phyloP scores from a whole-genome alignment of 805 yeast species.

The Myxozyma geophila region DNA sequence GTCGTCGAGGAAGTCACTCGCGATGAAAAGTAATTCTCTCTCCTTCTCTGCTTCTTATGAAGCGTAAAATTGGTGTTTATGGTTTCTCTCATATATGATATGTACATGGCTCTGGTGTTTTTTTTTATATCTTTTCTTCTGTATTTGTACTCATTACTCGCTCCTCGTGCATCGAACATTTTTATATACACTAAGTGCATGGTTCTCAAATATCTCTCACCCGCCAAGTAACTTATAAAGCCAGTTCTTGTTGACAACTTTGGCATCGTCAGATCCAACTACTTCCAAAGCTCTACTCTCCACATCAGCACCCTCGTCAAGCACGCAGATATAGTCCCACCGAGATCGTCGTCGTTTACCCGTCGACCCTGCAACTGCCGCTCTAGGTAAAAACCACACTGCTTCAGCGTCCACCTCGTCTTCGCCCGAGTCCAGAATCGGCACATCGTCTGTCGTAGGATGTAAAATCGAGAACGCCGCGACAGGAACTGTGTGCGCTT shows the following conservation, averaged over 20 bases:
- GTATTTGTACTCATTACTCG: not conserved
- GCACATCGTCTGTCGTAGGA: not conserved
- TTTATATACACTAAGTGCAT: not conserved
- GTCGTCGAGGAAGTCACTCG: constrained; percentile 21
- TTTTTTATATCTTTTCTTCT: not conserved
- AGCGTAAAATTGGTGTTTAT: not conserved
- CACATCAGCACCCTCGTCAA: constrained; percentile 9
- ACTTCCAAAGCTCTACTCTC: not conserved
- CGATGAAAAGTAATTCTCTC: constrained; percentile 3
- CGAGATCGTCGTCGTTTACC: not conserved
- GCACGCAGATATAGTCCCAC: constrained; percentile 22
- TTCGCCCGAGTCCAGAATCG: not conserved
- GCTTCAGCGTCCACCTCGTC: not conserved
- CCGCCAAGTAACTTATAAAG: not conserved
- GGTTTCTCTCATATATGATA: not conserved
- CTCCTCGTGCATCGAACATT: not conserved
- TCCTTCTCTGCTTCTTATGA: not conserved
- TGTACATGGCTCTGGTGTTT: constrained; percentile 13
- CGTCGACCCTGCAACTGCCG: not conserved
- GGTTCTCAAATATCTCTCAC: too few relatives aligned
- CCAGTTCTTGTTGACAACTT: constrained; percentile 3
- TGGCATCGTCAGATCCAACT: not conserved
- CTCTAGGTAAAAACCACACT: not conserved
- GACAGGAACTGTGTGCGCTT: not conserved
- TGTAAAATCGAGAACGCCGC: not conserved